Percentiles rank a stretch among this genome's conserved stretches.
These are phyloP conservation scores for Aspergillus oerlinghausenensis DNA, from an alignment of 2,329 filamentous ascomycete species.

Conservation along the genomic window DNA sequence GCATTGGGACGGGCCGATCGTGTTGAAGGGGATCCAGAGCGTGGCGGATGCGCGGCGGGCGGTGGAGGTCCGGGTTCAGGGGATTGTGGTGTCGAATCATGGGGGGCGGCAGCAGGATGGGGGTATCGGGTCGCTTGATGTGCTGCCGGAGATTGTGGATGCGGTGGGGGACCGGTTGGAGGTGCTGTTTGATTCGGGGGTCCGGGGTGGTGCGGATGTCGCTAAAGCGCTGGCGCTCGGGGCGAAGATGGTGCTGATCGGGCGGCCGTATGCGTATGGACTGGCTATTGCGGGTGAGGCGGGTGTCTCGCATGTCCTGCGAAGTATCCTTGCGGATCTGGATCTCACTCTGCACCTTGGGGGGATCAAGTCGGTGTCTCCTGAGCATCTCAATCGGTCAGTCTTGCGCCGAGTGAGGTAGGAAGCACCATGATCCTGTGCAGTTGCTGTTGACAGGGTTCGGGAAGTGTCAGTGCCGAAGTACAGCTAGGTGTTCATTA, in stretches of 20 bases:
- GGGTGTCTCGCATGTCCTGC: slow-evolving; percentile 50
- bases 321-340: slow-evolving; percentile 20
- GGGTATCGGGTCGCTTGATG: slow-evolving; percentile 40
- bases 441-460: too few relatives aligned
- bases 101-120: slow-evolving; percentile 48
- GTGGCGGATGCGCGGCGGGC: slow-evolving; percentile 43
- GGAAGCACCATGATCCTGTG: too few relatives aligned
- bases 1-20: slow-evolving; percentile 60
- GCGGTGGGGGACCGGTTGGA: slow-evolving; percentile 29
- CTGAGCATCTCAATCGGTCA: slow-evolving; percentile 10
- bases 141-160: slow-evolving; percentile 54
- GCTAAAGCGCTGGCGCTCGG: slow-evolving; percentile 47
- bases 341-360: slow-evolving; percentile 21
- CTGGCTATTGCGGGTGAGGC: slow-evolving; percentile 50
- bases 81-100: slow-evolving; percentile 48
- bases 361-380: slow-evolving; percentile 7
- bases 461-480: too few relatives aligned
- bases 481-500: too few relatives aligned
- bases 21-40: slow-evolving; percentile 53
- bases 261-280: slow-evolving; percentile 52
- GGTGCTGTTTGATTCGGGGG: slow-evolving; percentile 46
- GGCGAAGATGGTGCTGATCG: slow-evolving; percentile 51
- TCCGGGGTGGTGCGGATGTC: slow-evolving; percentile 45
- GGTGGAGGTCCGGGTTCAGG: slow-evolving; percentile 41
- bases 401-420: background rate